Evolutionary conservation across 495 filamentous ascomycete genomes (phyloP).

Genomic region (Parathielavia appendiculata): DNA sequence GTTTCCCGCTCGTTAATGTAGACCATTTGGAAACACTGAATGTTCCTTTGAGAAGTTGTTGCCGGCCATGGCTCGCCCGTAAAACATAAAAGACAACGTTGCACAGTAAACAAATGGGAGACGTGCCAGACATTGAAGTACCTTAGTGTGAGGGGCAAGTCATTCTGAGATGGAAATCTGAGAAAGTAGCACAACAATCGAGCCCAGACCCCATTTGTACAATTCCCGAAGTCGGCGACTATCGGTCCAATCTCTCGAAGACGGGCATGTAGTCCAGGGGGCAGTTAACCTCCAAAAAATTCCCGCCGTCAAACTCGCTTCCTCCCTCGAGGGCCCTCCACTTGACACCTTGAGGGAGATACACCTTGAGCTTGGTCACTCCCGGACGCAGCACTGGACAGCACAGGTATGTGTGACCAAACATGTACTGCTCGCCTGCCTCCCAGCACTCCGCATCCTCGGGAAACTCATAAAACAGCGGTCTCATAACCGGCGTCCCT

Average conservation of each 20-base stretch:
- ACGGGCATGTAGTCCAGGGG: slow-evolving; percentile 6
- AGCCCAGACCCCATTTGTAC: too few species aligned
- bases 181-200: too few species aligned
- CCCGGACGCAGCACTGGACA: neutral
- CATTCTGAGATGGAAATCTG: too few species aligned
- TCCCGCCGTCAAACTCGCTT: neutral
- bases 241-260: slow-evolving; percentile 1
- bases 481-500: slow-evolving; percentile 51
- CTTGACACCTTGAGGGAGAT: neutral
- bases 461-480: slow-evolving; percentile 55
- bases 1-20: too few species aligned
- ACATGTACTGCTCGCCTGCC: slow-evolving; percentile 52
- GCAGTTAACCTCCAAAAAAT: neutral
- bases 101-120: too few species aligned
- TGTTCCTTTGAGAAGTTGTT: too few species aligned
- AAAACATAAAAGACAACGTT: too few species aligned
- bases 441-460: slow-evolving; percentile 45
- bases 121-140: too few species aligned
- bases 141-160: too few species aligned
- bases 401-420: slow-evolving; percentile 46
- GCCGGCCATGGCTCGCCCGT: too few species aligned
- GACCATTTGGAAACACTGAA: too few species aligned
- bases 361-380: neutral
- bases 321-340: slow-evolving; percentile 1
- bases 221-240: too few species aligned